Percentiles rank a stretch among this genome's conserved stretches.
Evolutionary conservation across 495 filamentous ascomycete species (phyloP).

Genomic region (Aspergillus panamensis): DNA sequence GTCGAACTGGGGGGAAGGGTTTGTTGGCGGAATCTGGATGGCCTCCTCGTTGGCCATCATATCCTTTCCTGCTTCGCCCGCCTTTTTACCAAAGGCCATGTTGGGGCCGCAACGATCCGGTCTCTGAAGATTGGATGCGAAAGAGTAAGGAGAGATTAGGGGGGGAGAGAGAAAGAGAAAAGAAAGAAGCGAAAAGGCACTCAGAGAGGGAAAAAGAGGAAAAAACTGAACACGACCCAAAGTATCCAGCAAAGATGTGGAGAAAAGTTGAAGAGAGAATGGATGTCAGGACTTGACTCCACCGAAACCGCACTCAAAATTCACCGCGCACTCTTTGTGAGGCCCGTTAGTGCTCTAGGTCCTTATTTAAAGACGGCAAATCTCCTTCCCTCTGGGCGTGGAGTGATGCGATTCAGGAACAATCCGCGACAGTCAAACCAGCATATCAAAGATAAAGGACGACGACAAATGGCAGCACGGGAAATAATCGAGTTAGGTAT

Average conservation of each 20-base stretch:
- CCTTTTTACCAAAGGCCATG: slow-evolving; percentile 28
- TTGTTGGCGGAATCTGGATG: slow-evolving; percentile 24
- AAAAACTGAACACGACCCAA: neutral
- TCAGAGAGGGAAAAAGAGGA: neutral
- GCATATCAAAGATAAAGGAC: slow-evolving; percentile 10
- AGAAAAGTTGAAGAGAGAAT: slow-evolving; percentile 9
- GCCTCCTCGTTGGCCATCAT: slow-evolving; percentile 33
- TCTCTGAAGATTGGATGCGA: neutral
- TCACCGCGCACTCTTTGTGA: neutral
- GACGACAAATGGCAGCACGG: slow-evolving; percentile 19
- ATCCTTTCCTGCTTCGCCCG: slow-evolving; percentile 26
- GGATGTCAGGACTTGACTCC: slow-evolving; percentile 12
- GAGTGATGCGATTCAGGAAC: slow-evolving; percentile 7
- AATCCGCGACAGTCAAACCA: neutral
- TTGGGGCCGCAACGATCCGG: slow-evolving; percentile 15
- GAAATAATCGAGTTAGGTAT: slow-evolving; percentile 17
- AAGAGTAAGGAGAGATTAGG: neutral
- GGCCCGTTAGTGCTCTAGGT: neutral
- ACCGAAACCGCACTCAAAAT: slow-evolving; percentile 13
- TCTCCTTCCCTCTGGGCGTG: slow-evolving; percentile 7
- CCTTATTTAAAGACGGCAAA: neutral
- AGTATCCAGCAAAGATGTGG: neutral
- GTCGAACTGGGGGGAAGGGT: slow-evolving; percentile 19
- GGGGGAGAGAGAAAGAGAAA: slow-evolving; percentile 10
- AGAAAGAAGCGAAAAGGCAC: slow-evolving; percentile 4